Conservation (phyloP, 2,329 filamentous ascomycete species). For the Sclerotinia minor region DNA sequence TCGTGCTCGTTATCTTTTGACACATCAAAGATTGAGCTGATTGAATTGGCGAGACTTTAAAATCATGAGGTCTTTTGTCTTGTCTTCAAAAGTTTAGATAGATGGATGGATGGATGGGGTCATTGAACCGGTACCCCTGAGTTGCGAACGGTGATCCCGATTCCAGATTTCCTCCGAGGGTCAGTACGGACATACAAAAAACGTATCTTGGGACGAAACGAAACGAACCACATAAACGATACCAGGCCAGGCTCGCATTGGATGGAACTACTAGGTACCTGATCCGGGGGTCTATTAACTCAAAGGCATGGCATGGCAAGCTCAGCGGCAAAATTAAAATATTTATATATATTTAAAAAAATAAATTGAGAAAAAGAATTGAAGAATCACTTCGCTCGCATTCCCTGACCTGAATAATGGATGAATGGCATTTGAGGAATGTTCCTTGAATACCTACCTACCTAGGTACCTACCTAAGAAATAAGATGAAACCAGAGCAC, state of each 20-base stretch:
- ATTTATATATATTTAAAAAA: too few relatives aligned
- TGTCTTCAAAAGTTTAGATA: neutral
- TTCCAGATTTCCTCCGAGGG: neutral
- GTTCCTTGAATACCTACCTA: neutral
- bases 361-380: neutral
- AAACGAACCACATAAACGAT: neutral
- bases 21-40: neutral
- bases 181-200: neutral
- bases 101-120: neutral
- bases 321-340: neutral
- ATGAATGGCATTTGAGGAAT: neutral
- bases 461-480: too few relatives aligned
- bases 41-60: neutral
- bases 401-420: too few relatives aligned
- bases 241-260: neutral
- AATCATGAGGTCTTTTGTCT: constrained; percentile 9
- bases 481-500: constrained; percentile 7
- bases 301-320: neutral
- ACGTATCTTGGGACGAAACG: constrained; percentile 2
- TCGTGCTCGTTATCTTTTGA: constrained; percentile 12
- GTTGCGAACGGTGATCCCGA: constrained; percentile 3
- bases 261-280: neutral
- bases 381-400: neutral
- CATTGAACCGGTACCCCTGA: constrained; percentile 11
- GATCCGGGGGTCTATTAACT: neutral